Evolutionary conservation across 768 basidiomycete species (phyloP), one percentile per base, ranked within the genome.

Genomic region (Artomyces pyxidatus): DNA sequence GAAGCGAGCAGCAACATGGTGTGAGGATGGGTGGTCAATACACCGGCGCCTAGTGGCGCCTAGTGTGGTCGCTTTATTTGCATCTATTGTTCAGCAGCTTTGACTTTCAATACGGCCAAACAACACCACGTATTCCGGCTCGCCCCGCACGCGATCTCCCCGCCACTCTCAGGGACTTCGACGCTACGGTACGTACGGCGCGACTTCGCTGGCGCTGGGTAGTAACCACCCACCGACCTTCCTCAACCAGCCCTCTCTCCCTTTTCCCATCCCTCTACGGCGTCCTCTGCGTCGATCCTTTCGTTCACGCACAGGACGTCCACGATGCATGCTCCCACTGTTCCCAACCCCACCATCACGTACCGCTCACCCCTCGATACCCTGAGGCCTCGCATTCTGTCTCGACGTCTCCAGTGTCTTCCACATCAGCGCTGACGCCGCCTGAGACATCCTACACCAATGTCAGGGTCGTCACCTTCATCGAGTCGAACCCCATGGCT

Each of bases 161-260:
- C 0, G 60, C 70, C 0, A 80, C 80, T 0, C 67, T 88, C 0
- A 53, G 59, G 4, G 78, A 76, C 30, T 88, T 88, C 58, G 81
- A 87, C 57, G 59, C 60, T 0, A 76, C 76, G 60, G n/a, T n/a
- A n/a, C n/a, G 76, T 86, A 0, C 70, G 71, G 28, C 69, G 70
- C 8, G 86, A 89, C 47, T 88, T 86, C 53, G 65, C 67, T 28
- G 70, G 75, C 4, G 58, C 64, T 1, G 76, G 77, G 0, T 73
- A 77, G 0, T 88, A 83, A 47, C 85, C 85, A 0, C 75, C 77
- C 0, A 85, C 85, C 51, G 72, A 77, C 0, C 69, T 83, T 0
- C 71, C 77, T 0, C 75, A 81, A 56, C 59, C 63, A 14, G 60
- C 62, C 4, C 64, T 63, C 11, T 55, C 63, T 1, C 63, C 65